Evolutionary conservation across 331 rosid species (phyloP), one percentile per base, ranked within the genome.

Genomic region (Acacia pycnantha): DNA sequence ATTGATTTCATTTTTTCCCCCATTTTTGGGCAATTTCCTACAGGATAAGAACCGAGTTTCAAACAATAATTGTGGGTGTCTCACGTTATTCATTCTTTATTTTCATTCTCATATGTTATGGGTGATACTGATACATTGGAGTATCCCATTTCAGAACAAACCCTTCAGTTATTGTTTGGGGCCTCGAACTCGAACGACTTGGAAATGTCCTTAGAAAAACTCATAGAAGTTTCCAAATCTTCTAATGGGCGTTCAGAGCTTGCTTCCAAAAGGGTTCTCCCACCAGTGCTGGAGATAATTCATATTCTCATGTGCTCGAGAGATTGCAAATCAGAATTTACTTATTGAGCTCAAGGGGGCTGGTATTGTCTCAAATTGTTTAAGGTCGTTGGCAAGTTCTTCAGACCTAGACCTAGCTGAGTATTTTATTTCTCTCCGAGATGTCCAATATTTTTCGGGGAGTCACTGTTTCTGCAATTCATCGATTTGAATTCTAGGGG

Each of bases 301-400:
- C 82, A 84, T 5, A 76, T 84, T 14, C 79, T 85, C 93, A 31
- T 95, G 94, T 79, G 98, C 94, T 0, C 95, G 97, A 22, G 97
- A 93, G 85, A 18, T 70, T 53, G 73, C 82, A 31, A 90, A 90
- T 66, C 97, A 91, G 80, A 73, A 79, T 48, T 67, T 66, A 5
- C 93, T 93, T 81, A 62, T 94, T 79, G 88, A 92, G 46, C 77
- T 26, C 41, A 80, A 86, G 72, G 97, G 94, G 53, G 87, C 83
- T 53, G 86, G 66, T 48, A 58, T 88, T 59, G 40, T 92, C 44
- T 89, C 73, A 0, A 58, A 50, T 74, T 70, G 91, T 87, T 79
- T 91, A 82, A 86, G 83, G n/a, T 75, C 66, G 6, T 84, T 83
- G 24, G 88, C 15, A 58, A 70, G 33, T 69, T 81, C 74, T 79